Conservation (phyloP, 306 rosid genomes). For the Cyamopsis tetragonoloba region DNA sequence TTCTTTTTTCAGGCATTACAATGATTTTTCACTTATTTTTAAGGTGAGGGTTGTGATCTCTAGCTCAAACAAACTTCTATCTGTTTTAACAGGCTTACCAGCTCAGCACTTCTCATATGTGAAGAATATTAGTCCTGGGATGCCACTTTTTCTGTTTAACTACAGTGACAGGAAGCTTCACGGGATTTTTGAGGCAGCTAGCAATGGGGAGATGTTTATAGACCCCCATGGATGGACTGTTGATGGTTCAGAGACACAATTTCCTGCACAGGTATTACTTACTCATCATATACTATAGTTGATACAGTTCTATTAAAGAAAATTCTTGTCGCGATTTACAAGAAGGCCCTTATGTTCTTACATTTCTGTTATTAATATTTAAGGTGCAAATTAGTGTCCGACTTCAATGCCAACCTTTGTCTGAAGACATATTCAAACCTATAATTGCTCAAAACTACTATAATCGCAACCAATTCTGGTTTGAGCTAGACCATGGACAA, state of each 20-base stretch:
- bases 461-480: conserved; percentile 58
- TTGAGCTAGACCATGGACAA: conserved; percentile 83
- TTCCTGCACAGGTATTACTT: conserved; percentile 83
- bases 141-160: conserved; percentile 93
- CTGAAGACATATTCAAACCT: conserved; percentile 61
- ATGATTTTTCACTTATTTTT: no score
- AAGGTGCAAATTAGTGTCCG: conserved; percentile 64
- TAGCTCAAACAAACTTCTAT: conserved; percentile 25
- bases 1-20: no score
- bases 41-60: not conserved
- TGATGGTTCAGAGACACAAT: conserved; percentile 66
- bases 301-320: not conserved
- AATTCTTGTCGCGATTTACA: not conserved
- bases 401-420: conserved; percentile 61
- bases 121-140: conserved; percentile 76
- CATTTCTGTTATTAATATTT: conserved; percentile 22
- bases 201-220: conserved; percentile 58
- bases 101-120: conserved; percentile 67
- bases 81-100: conserved; percentile 69
- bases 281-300: conserved; percentile 5
- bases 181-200: conserved; percentile 83
- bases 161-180: conserved; percentile 63
- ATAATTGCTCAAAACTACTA: conserved; percentile 66
- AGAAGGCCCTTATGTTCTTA: not conserved
- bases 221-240: conserved; percentile 85